A percentile compares a stretch with the other conserved stretches of the same genome.
Evolutionary conservation across 2,329 filamentous ascomycete species (phyloP).

Genomic region (Sarocladiaceae sp.): DNA sequence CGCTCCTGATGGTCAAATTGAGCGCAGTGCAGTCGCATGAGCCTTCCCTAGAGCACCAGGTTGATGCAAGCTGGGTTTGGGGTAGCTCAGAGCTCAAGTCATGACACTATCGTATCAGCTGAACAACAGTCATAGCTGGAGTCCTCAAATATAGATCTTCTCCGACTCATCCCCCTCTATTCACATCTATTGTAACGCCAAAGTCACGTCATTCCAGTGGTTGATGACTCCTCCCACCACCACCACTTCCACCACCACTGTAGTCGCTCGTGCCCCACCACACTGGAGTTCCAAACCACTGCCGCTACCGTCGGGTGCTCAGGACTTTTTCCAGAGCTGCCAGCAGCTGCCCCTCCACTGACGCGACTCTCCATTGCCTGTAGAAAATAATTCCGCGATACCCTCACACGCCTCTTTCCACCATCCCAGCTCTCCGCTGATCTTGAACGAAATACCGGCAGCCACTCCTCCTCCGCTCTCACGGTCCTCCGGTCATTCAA

Average conservation of each 20-base stretch:
- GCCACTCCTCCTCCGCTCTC: background rate
- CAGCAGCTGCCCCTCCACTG: background rate
- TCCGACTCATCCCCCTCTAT: no score
- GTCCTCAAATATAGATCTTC: background rate
- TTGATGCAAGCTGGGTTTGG: no score
- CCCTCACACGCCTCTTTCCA: background rate
- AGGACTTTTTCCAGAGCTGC: no score
- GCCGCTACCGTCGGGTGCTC: no score
- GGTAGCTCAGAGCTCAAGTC: no score
- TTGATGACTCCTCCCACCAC: background rate
- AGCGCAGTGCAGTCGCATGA: no score
- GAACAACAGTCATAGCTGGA: no score
- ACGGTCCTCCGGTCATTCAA: constrained; percentile 12
- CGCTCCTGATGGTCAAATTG: background rate
- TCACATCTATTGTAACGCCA: no score
- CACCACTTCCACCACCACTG: background rate
- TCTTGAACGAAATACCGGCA: no score
- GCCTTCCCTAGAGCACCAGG: no score
- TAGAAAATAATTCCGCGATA: constrained; percentile 8
- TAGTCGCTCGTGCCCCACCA: constrained; percentile 1
- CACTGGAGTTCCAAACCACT: no score
- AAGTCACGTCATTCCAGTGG: constrained; percentile 1
- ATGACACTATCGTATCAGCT: no score
- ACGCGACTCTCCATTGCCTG: background rate
- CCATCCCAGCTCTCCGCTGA: background rate